Conservation (phyloP, 495 filamentous ascomycete species). For the Annulohypoxylon moriforme region DNA sequence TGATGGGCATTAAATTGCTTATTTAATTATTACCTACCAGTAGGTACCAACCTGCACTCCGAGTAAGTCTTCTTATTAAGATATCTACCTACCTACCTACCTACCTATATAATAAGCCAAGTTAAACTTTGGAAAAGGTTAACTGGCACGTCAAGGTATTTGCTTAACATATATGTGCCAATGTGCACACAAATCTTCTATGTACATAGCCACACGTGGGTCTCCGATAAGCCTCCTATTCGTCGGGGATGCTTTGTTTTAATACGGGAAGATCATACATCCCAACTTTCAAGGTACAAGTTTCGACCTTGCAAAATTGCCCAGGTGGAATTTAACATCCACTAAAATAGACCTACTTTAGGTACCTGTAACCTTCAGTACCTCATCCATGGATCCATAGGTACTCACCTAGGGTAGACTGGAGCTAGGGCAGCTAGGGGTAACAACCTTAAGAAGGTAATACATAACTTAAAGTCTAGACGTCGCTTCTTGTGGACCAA, state of each 20-base stretch:
- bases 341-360: background rate
- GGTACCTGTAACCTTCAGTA: too few species aligned
- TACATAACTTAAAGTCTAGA: background rate
- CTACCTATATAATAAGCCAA: too few species aligned
- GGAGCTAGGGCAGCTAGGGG: background rate
- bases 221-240: constrained; percentile 20
- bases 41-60: too few species aligned
- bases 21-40: background rate
- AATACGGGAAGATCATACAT: constrained; percentile 1
- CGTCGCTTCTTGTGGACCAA: constrained; percentile 13
- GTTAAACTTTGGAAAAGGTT: background rate
- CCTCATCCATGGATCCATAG: too few species aligned
- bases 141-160: too few species aligned
- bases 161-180: too few species aligned
- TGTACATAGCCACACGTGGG: constrained; percentile 22
- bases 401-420: too few species aligned
- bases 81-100: too few species aligned
- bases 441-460: background rate
- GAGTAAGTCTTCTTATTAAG: too few species aligned
- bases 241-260: background rate
- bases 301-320: background rate
- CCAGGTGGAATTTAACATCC: background rate
- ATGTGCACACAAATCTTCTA: background rate
- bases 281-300: background rate
- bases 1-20: background rate